These are phyloP conservation scores for Castanea sativa DNA, from an alignment of 306 rosid species.

Conservation along the genomic window DNA sequence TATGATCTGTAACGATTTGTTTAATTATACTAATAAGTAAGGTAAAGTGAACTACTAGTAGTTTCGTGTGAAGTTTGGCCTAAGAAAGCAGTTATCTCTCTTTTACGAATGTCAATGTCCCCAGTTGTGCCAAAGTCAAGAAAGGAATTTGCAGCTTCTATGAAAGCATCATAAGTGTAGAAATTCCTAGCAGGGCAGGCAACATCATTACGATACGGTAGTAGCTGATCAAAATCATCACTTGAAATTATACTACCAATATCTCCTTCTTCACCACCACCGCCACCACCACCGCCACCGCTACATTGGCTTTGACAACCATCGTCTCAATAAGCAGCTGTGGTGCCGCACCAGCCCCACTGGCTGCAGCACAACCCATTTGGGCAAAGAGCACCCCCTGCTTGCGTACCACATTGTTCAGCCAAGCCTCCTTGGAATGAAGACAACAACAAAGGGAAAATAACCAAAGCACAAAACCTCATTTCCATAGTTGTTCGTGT, in stretches of 20 bases:
- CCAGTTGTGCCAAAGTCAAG: constrained; percentile 54
- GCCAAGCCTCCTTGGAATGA: constrained; percentile 22
- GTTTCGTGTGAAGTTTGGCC: constrained; percentile 82
- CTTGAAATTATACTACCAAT: constrained; percentile 22
- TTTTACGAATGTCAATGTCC: constrained; percentile 38
- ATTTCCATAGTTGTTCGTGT: neutral
- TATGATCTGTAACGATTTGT: neutral
- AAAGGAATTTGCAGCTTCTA: constrained; percentile 47
- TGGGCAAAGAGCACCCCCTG: constrained; percentile 43
- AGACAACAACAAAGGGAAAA: neutral
- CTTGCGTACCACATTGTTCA: constrained; percentile 52
- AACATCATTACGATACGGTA: constrained; percentile 53
- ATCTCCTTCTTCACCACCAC: neutral
- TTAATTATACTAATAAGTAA: neutral
- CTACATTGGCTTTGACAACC: constrained; percentile 56
- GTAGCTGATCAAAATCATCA: constrained; percentile 35
- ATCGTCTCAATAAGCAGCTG: constrained; percentile 15
- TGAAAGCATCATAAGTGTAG: constrained; percentile 53
- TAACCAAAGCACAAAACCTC: neutral
- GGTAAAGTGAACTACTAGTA: constrained; percentile 21
- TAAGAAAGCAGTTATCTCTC: constrained; percentile 69
- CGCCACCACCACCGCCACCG: neutral
- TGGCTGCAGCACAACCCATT: constrained; percentile 48
- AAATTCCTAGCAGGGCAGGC: constrained; percentile 38
- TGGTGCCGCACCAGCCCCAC: constrained; percentile 41